Conservation (phyloP, 164 flowering plant genomes). For the Malania oleifera region DNA sequence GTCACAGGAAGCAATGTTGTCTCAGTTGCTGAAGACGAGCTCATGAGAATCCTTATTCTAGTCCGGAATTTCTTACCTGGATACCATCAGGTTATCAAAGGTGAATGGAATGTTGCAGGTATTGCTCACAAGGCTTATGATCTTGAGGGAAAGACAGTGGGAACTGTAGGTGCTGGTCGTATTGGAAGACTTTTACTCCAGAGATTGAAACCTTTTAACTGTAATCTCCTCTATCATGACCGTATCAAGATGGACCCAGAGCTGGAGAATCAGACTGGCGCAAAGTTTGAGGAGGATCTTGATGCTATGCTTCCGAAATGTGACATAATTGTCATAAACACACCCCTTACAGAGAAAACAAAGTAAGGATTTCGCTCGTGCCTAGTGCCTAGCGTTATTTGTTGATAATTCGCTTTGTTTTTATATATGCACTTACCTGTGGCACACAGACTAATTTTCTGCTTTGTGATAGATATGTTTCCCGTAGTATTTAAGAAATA, state of each 20-base stretch:
- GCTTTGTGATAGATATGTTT: background rate
- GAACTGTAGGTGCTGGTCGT: slow-evolving; percentile 95
- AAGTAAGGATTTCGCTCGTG: slow-evolving; percentile 35
- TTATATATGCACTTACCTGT: too few relatives aligned
- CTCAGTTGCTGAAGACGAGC: slow-evolving; percentile 97
- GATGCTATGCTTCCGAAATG: slow-evolving; percentile 94
- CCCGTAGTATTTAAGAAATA: background rate
- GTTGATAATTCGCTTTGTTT: too few relatives aligned
- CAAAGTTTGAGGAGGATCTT: slow-evolving; percentile 84
- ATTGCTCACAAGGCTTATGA: slow-evolving; percentile 87
- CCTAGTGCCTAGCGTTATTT: too few relatives aligned
- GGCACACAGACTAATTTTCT: too few relatives aligned
- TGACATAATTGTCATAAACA: slow-evolving; percentile 83
- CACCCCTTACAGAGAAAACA: slow-evolving; percentile 93
- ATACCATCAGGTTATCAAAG: slow-evolving; percentile 68
- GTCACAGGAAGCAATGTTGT: slow-evolving; percentile 95
- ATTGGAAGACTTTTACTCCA: slow-evolving; percentile 88
- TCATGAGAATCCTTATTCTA: slow-evolving; percentile 94
- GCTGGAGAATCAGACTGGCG: slow-evolving; percentile 68
- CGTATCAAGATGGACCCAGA: slow-evolving; percentile 78
- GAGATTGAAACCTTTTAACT: slow-evolving; percentile 87
- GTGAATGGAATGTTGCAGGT: slow-evolving; percentile 96
- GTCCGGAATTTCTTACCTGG: slow-evolving; percentile 88
- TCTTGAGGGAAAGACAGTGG: slow-evolving; percentile 95
- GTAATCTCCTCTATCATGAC: slow-evolving; percentile 92